Percentiles rank a stretch among this genome's conserved stretches.
phyloP scores from a whole-genome alignment of 1,139 yeast species.

The Chernovozyma aurita region DNA sequence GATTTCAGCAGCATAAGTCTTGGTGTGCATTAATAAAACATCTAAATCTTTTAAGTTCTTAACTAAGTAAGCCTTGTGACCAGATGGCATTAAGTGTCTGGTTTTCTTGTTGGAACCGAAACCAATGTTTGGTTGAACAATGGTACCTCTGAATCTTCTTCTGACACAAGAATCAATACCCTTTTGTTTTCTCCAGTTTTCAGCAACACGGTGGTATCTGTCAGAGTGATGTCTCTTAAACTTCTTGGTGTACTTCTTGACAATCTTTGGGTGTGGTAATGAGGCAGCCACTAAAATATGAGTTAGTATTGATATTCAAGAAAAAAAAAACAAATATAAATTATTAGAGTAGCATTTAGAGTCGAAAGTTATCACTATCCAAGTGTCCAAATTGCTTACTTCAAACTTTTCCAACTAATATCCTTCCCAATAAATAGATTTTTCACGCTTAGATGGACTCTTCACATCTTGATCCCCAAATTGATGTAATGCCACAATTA shows the following conservation, averaged over 20 bases:
- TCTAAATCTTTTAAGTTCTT: slow-evolving; percentile 93
- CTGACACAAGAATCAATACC: slow-evolving; percentile 99
- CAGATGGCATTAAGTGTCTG: slow-evolving; percentile 92
- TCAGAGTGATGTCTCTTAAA: slow-evolving; percentile 99
- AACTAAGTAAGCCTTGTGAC: slow-evolving; percentile 96
- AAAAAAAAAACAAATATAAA: not conserved
- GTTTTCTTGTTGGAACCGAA: slow-evolving; percentile 99
- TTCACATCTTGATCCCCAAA: too few species aligned
- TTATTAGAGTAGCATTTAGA: not conserved
- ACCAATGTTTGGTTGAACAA: slow-evolving; percentile 99
- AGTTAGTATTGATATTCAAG: slow-evolving; percentile 6
- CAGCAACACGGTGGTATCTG: slow-evolving; percentile 97
- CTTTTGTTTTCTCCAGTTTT: slow-evolving; percentile 99
- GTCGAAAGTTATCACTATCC: too few species aligned
- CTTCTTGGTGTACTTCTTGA: slow-evolving; percentile 98
- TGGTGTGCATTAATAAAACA: slow-evolving; percentile 93
- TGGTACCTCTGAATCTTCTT: slow-evolving; percentile 99
- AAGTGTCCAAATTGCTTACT: too few species aligned
- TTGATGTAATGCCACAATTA: too few species aligned
- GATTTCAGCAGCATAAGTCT: slow-evolving; percentile 98
- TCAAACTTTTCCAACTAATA: too few species aligned
- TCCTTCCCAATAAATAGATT: too few species aligned
- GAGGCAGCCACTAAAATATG: slow-evolving; percentile 77
- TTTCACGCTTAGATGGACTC: too few species aligned
- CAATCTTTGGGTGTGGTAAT: slow-evolving; percentile 98